Evolutionary conservation across 2,329 filamentous ascomycete species (phyloP), one percentile per base, ranked within the genome.

Genomic region (Chaetomium globosum): DNA sequence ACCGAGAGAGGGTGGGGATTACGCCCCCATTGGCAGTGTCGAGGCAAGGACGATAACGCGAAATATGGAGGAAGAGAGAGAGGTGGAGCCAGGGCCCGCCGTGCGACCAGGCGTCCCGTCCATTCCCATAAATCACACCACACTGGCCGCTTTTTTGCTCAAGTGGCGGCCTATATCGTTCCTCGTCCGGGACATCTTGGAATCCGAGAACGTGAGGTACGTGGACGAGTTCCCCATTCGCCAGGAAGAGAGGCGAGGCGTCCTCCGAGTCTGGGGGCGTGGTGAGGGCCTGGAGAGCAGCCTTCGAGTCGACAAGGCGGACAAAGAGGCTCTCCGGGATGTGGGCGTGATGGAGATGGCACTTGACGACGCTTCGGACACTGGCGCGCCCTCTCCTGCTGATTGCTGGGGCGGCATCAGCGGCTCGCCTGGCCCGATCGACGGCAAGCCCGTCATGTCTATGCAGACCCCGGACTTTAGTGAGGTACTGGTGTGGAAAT

Each of bases 121-220:
- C 1, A 91, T 96, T 63, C 91, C 92, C 0, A 85, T 88, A 31
- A 91, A 96, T 70, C 94, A 98, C 73, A 96, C 92, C 0, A 97
- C 93, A 0, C 87, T 92, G n/a, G 93, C 93, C 1, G 91, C 95
- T 59, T 86, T 93, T 68, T 80, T 98, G 21, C 80, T 98, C 31
- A 82, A 85, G 55, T 93, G 90, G 87, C 84, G 84, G 0, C 84
- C 87, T 0, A 92, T 95, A 62, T 78, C 82, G 74, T 78, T 83
- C 67, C 74, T 97, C 73, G 87, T 91, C 39, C 81, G 74, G 67
- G 77, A 76, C 57, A 80, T 80, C 30, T 75, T 87, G 62, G 76
- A 80, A 26, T 74, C 74, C 2, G 80, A 83, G 60, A 81, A 80
- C 33, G 81, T 88, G 72, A 80, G 81, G 36, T 82, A 83, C 60